Evolutionary conservation across 768 basidiomycete genomes (phyloP), one percentile per base, ranked within the genome.

Genomic region (Suillus placidus): DNA sequence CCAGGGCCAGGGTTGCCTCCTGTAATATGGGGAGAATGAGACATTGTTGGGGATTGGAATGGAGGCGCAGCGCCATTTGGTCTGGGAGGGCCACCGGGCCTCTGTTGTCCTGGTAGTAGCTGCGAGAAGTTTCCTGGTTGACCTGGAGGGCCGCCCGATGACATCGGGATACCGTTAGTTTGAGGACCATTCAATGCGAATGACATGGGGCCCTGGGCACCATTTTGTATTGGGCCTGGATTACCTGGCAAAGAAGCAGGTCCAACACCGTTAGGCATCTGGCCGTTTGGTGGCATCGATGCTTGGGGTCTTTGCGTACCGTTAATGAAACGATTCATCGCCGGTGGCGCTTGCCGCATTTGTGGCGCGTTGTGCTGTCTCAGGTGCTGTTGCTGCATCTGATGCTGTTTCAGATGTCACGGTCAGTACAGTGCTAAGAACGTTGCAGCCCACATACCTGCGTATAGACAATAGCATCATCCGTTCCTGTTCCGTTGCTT

Each of bases 391-490:
- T 74, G 74, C 42, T 76, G 73, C 7, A 77, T 66, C 57, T 82
- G 81, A 69, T 83, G 77, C 80, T 80, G 68, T 54, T 32, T 32
- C 26, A 54, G 67, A 32, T 60, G 43, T 14, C 30, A 9, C 35
- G 71, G 74, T 47, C 61, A 66, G 49, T 63, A 63, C 38, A 58
- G 40, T 32, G 34, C 32, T 63, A 45, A 23, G 61, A 42, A 35
- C 13, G 60, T 61, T 43, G 61, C 32, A 32, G 38, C 49, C 63
- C 32, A 78, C 86, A 62, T 69, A 91, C 91, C 79, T 89, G 87
- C 0, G 85, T 87, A 73, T 92, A 93, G 42, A 88, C 65, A 74
- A 92, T 69, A 30, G 89, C 91, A 68, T 93, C 91, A 1, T 92
- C 90, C n/a, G 87, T 74, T 23, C 87, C 88, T 10, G 73, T 74